These are phyloP conservation scores for Puccinia triticina DNA, from an alignment of 1,284 basidiomycete genomes.

Conservation along the genomic window DNA sequence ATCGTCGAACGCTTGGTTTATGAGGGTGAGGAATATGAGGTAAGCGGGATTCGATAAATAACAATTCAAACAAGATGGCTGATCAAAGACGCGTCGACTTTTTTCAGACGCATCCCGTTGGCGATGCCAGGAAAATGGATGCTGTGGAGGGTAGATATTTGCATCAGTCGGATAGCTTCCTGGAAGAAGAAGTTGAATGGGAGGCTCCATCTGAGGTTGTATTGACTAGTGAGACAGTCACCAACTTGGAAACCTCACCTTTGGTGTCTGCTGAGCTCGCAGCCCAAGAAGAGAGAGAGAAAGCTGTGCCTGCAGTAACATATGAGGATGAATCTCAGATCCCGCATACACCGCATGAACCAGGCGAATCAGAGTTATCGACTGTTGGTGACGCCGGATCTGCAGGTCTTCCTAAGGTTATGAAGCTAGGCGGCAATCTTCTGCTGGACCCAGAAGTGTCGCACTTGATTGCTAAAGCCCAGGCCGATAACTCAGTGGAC, in stretches of 20 bases:
- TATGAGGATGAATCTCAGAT: constrained; percentile 50
- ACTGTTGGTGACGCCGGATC: constrained; percentile 29
- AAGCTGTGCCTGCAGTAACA: constrained; percentile 41
- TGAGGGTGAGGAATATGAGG: constrained; percentile 50
- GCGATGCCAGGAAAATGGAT: constrained; percentile 51
- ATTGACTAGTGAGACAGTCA: constrained; percentile 41
- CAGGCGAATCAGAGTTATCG: constrained; percentile 24
- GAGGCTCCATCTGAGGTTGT: constrained; percentile 45
- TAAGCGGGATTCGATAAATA: constrained; percentile 7
- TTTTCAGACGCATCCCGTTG: constrained; percentile 47
- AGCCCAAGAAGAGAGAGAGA: constrained; percentile 47
- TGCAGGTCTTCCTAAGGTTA: constrained; percentile 32
- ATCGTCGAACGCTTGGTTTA: constrained; percentile 51
- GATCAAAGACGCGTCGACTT: not conserved
- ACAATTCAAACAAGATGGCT: not conserved
- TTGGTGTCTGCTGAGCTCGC: constrained; percentile 44
- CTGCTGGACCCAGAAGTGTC: constrained; percentile 45
- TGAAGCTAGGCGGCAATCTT: constrained; percentile 39
- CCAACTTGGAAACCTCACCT: constrained; percentile 43
- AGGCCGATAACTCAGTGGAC: constrained; percentile 46
- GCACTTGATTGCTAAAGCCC: constrained; percentile 44
- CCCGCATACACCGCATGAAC: constrained; percentile 48
- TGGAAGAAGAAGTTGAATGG: constrained; percentile 52
- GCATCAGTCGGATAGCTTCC: constrained; percentile 42
- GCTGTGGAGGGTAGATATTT: constrained; percentile 49